These are phyloP conservation scores for Picea sitchensis DNA, from an alignment of 75 land plant genomes.

Conservation along the genomic window DNA sequence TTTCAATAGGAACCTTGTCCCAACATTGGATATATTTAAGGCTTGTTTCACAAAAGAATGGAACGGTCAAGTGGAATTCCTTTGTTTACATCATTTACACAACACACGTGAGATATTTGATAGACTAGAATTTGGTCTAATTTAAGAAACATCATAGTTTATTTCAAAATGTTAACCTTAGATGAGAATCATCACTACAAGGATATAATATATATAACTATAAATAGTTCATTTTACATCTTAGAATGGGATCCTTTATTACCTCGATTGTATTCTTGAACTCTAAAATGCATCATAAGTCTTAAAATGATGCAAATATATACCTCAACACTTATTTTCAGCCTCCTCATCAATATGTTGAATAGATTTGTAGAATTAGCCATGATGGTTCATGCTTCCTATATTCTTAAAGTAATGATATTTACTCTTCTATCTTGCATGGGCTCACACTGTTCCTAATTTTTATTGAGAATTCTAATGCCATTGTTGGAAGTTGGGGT, in stretches of 20 bases:
- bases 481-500: constrained; percentile 59
- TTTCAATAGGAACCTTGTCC: constrained; percentile 36
- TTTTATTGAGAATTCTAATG: constrained; percentile 54
- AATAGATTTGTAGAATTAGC: constrained; percentile 86
- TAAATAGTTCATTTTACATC: too few species aligned
- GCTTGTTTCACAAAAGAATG: constrained; percentile 67
- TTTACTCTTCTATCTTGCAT: constrained; percentile 14
- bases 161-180: too few species aligned
- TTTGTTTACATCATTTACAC: constrained; percentile 64
- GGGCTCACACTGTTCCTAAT: constrained; percentile 52
- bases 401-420: constrained; percentile 91
- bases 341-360: constrained; percentile 51
- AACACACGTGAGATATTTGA: constrained; percentile 22
- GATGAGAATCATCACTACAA: too few species aligned
- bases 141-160: too few species aligned
- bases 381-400: constrained; percentile 66
- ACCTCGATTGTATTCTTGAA: too few species aligned
- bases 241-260: too few species aligned
- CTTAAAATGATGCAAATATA: too few species aligned
- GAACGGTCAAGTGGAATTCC: constrained; percentile 74
- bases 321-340: too few species aligned
- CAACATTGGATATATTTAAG: constrained; percentile 57
- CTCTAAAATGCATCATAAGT: too few species aligned
- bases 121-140: too few species aligned
- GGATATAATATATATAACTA: too few species aligned